Evolutionary conservation across 257 asterid species (phyloP), one percentile per base, ranked within the genome.

Genomic region (Voacanga thouarsii): DNA sequence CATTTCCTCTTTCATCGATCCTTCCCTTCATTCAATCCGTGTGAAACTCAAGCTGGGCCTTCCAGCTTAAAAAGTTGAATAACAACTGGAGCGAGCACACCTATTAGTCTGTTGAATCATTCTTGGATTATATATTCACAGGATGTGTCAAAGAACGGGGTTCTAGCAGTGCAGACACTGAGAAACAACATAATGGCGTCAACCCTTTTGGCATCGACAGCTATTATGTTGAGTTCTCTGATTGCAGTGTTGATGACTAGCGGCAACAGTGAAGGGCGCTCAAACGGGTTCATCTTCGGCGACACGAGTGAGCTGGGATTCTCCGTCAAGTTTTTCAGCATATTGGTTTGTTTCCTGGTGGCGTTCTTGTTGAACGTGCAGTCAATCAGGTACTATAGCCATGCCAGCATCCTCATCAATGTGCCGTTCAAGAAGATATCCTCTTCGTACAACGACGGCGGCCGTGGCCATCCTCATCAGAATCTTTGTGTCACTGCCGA

Each of bases 181-280:
- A 79, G 99, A 78, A 95, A 92, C 93, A 92, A 92, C 85, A 91
- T 92, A 81, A 95, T 95, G 98, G 99, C 99, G 3, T 92, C 98
- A 0, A 94, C 97, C 41, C 91, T 94, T 3, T 75, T 94, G 72
- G 98, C 99, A 0, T 90, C 99, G 3, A 90, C 92, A 4, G 90
- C 98, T 4, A 92, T 93, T 71, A 96, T 83, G 91, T 90, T 96
- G 19, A 86, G 97, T 85, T 96, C 97, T 50, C 84, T 92, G 57
- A 96, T 96, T 66, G 92, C 91, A 12, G 90, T 93, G 26, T 44
- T 92, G 77, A 92, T 96, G 97, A 89, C 93, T 0, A 77, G 86
- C 79, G 84, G 85, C 43, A 74, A 66, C 14, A 75, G 79, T 33
- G 53, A 74, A 69, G 77, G 80, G 15, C 84, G 88, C 0, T 83